phyloP scores from a whole-genome alignment of 371 early-diverging fungal genomes.

The Phascolomyces articulosus region DNA sequence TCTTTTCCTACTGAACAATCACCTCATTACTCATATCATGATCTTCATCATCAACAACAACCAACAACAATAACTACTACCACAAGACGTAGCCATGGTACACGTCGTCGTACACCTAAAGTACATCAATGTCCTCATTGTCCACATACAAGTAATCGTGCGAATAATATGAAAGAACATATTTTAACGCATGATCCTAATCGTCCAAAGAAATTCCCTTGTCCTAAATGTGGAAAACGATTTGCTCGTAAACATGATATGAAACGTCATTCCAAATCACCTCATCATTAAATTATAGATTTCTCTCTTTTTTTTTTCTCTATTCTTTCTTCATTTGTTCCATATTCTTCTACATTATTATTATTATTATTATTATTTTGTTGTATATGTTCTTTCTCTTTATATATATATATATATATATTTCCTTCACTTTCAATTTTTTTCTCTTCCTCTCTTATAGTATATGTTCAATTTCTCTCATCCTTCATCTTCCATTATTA shows the following conservation, averaged over 20 bases:
- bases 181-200: slow-evolving; percentile 33
- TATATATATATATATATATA: background rate
- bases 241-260: slow-evolving; percentile 70
- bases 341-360: background rate
- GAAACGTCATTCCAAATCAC: slow-evolving; percentile 53
- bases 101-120: slow-evolving; percentile 3
- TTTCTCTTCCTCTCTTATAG: background rate
- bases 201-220: slow-evolving; percentile 32
- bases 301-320: background rate
- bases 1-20: too few relatives aligned
- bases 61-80: background rate
- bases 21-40: background rate
- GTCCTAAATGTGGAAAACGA: slow-evolving; percentile 46
- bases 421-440: background rate
- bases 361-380: too few relatives aligned
- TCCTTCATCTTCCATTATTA: background rate
- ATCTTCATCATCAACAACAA: background rate
- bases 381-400: too few relatives aligned
- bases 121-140: slow-evolving; percentile 29
- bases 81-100: too few relatives aligned
- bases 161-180: slow-evolving; percentile 39
- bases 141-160: slow-evolving; percentile 26
- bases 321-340: background rate
- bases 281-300: background rate
- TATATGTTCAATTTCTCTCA: background rate